These are phyloP conservation scores for Croton laevigatus DNA, from an alignment of 441 rosid genomes.

Conservation along the genomic window DNA sequence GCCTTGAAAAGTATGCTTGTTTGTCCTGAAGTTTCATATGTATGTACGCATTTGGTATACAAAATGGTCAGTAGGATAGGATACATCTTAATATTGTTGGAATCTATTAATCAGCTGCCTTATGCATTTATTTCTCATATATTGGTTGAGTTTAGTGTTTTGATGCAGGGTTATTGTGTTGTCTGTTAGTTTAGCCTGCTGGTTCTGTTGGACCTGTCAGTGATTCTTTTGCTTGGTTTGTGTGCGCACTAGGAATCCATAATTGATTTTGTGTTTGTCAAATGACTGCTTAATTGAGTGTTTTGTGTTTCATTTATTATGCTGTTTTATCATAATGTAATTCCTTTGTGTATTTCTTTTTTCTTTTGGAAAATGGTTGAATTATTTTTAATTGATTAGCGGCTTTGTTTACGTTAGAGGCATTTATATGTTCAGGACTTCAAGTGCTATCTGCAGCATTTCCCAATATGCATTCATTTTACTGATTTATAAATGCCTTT, in stretches of 20 bases:
- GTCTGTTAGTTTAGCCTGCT: neutral
- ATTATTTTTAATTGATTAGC: neutral
- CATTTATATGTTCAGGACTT: neutral
- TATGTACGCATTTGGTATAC: neutral
- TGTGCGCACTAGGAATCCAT: neutral
- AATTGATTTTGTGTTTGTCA: neutral
- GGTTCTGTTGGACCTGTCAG: neutral
- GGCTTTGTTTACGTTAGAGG: neutral
- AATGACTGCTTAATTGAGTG: too few species aligned
- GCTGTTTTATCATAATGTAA: neutral
- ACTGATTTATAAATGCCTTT: slow-evolving; percentile 13
- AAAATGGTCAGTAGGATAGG: neutral
- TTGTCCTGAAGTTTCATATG: too few species aligned
- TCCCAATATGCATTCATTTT: neutral
- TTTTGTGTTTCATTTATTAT: neutral
- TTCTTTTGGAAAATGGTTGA: neutral
- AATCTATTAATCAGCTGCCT: neutral
- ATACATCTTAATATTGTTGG: neutral
- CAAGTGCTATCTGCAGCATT: neutral
- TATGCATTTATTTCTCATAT: neutral
- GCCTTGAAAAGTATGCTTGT: neutral
- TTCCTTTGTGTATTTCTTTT: neutral
- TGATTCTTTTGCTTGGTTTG: neutral
- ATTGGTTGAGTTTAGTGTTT: neutral
- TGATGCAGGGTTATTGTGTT: neutral